Evolutionary conservation across 345 rosid species (phyloP).

Genomic region (Citrus trifoliata): DNA sequence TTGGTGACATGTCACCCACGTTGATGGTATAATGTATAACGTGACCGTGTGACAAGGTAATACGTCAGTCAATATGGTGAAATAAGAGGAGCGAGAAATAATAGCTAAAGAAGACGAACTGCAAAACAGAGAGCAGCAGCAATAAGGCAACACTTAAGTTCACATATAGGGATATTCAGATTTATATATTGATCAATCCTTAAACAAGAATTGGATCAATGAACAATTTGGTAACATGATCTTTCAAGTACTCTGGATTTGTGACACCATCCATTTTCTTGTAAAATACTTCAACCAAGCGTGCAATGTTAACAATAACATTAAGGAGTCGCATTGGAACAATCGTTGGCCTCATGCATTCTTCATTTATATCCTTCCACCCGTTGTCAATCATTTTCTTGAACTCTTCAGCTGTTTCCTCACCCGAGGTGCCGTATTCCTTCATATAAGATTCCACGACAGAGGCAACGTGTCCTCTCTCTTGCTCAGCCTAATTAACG

Average conservation of each 20-base stretch:
- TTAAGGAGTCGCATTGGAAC: neutral
- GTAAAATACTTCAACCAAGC: neutral
- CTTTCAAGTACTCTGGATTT: neutral
- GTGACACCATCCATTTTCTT: conserved; percentile 12
- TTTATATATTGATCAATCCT: too few relatives aligned
- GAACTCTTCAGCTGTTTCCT: conserved; percentile 1
- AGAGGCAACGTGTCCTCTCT: conserved; percentile 15
- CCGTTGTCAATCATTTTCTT: neutral
- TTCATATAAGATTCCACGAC: conserved; percentile 15
- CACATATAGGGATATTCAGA: too few relatives aligned
- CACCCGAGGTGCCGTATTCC: neutral
- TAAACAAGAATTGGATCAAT: neutral
- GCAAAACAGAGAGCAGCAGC: too few relatives aligned
- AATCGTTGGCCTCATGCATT: neutral
- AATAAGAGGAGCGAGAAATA: too few relatives aligned
- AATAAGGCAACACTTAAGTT: too few relatives aligned
- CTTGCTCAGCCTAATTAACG: conserved; percentile 11
- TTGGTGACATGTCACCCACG: too few relatives aligned
- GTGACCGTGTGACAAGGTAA: too few relatives aligned
- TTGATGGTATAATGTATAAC: too few relatives aligned
- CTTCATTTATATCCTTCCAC: conserved; percentile 16
- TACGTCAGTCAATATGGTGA: too few relatives aligned
- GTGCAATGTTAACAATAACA: conserved; percentile 1
- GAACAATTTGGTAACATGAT: neutral
- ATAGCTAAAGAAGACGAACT: too few relatives aligned